A percentile compares a stretch with the other conserved stretches of the same genome.
These are phyloP conservation scores for Rhynchosporium graminicola DNA, from an alignment of 2,329 filamentous ascomycete species.

Conservation along the genomic window DNA sequence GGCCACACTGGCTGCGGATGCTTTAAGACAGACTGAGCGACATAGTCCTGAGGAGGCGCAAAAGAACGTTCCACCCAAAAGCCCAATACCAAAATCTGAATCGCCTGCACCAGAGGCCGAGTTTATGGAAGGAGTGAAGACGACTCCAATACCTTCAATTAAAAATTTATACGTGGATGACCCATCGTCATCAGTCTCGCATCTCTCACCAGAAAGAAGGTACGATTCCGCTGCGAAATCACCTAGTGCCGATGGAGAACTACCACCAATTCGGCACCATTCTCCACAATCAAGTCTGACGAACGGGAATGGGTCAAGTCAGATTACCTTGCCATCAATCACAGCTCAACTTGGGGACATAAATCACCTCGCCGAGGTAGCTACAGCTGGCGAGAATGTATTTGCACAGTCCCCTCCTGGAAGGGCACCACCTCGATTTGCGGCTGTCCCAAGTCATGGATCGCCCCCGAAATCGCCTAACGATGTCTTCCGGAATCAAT, in stretches of 20 bases:
- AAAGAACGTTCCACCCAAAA: constrained; percentile 8
- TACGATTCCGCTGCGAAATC: constrained; percentile 24
- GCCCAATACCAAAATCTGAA: constrained; percentile 2
- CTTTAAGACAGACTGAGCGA: constrained; percentile 22
- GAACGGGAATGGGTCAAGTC: constrained; percentile 32
- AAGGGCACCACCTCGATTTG: constrained; percentile 31
- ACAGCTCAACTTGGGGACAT: constrained; percentile 37
- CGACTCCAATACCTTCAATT: constrained; percentile 29
- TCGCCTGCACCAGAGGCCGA: constrained; percentile 17
- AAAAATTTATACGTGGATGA: constrained; percentile 19
- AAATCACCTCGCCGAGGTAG: constrained; percentile 33
- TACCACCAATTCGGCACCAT: constrained; percentile 36
- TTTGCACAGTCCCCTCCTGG: constrained; percentile 38
- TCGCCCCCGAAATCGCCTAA: constrained; percentile 39
- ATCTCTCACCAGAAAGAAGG: constrained; percentile 27
- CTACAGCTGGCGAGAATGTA: constrained; percentile 24
- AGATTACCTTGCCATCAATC: constrained; percentile 39
- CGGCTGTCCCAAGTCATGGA: constrained; percentile 30
- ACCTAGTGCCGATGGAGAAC: constrained; percentile 26
- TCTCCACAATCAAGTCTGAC: constrained; percentile 35
- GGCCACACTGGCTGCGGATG: constrained; percentile 20
- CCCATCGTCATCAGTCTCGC: constrained; percentile 14
- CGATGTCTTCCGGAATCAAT: constrained; percentile 45
- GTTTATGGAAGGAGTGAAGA: constrained; percentile 29
- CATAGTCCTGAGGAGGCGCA: constrained; percentile 16